Percentiles rank a stretch among this genome's conserved stretches.
Conservation (phyloP, 2,329 filamentous ascomycete species). For the Alternaria sp. region DNA sequence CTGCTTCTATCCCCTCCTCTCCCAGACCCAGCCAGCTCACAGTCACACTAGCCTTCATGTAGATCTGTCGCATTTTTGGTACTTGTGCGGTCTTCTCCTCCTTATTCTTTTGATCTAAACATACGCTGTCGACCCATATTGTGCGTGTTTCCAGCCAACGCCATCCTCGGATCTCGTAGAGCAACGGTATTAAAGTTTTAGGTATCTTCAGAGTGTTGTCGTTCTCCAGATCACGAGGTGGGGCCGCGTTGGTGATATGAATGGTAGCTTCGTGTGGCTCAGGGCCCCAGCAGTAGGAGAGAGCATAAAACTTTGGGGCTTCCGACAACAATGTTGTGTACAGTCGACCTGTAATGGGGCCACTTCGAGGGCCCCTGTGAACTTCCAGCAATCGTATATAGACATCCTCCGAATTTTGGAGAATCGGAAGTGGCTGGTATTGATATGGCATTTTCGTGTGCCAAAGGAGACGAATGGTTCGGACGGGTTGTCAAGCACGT, state of each 20-base stretch:
- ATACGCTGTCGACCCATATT: background rate
- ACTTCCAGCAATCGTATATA: background rate
- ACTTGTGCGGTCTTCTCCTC: background rate
- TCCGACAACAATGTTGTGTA: background rate
- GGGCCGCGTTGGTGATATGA: background rate
- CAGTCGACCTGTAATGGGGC: background rate
- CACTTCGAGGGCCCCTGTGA: background rate
- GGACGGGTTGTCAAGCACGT: too few species aligned
- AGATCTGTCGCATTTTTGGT: background rate
- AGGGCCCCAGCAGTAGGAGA: background rate
- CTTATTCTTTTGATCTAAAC: background rate
- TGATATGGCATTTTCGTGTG: background rate
- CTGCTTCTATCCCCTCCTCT: background rate
- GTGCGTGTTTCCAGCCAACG: background rate
- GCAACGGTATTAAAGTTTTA: background rate
- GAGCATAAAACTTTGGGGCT: background rate
- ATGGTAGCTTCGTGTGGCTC: background rate
- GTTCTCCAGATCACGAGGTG: background rate
- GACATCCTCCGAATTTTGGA: background rate
- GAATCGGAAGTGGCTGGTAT: background rate
- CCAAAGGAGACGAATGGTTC: background rate
- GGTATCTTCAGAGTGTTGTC: background rate
- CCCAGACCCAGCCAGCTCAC: background rate
- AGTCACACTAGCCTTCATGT: background rate
- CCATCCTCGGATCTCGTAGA: background rate